phyloP scores from a whole-genome alignment of 192 early-diverging fungal species.

The Coemansia aciculifera region DNA sequence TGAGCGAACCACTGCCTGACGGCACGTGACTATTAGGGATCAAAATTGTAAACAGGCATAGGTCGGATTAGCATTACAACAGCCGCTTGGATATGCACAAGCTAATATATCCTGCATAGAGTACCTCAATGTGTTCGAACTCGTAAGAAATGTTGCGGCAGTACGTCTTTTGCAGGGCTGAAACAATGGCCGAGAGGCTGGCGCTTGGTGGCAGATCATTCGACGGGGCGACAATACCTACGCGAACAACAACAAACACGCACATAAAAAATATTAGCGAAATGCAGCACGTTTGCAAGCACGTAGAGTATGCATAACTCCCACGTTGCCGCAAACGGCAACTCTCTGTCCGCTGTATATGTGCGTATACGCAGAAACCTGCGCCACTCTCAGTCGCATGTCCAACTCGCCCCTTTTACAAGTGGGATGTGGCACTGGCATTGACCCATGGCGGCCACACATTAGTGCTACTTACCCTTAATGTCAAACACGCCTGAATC shows the following conservation, averaged over 20 bases:
- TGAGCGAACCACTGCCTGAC: slow-evolving; percentile 73
- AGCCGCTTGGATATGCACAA: background rate
- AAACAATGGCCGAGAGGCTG: slow-evolving; percentile 35
- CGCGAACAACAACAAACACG: background rate
- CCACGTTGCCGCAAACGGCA: background rate
- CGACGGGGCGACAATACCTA: slow-evolving; percentile 42
- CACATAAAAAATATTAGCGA: background rate
- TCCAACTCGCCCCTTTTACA: background rate
- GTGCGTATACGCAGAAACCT: background rate
- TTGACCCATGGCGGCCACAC: slow-evolving; percentile 1
- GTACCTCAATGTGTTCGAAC: slow-evolving; percentile 79
- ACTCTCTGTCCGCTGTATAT: slow-evolving; percentile 42
- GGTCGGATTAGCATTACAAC: background rate
- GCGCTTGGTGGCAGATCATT: slow-evolving; percentile 10
- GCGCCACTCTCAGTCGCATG: background rate
- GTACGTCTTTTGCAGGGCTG: slow-evolving; percentile 64
- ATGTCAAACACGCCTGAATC: slow-evolving; percentile 42
- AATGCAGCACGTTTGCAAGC: background rate
- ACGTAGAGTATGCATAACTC: slow-evolving; percentile 7
- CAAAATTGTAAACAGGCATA: background rate
- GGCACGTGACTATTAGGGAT: background rate
- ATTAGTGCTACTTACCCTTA: slow-evolving; percentile 24
- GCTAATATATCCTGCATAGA: slow-evolving; percentile 76
- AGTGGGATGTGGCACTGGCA: background rate
- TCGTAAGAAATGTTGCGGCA: slow-evolving; percentile 90